These are phyloP conservation scores for Diplodia intermedia DNA, from an alignment of 2,329 filamentous ascomycete genomes.

Conservation along the genomic window DNA sequence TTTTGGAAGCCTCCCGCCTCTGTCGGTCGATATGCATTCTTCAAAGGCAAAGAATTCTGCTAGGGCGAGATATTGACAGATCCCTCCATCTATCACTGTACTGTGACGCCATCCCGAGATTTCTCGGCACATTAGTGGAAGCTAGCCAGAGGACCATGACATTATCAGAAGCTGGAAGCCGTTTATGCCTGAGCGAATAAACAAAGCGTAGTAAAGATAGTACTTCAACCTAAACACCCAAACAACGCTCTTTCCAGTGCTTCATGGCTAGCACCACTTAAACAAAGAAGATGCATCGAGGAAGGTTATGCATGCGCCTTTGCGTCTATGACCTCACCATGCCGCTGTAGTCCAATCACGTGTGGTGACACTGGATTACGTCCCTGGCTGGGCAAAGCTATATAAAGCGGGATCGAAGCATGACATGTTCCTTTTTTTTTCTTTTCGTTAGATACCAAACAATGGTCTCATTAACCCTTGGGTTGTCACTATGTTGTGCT, in stretches of 20 bases:
- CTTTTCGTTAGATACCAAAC: constrained; percentile 23
- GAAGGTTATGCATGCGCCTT: background rate
- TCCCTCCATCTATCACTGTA: no score
- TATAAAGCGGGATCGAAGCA: background rate
- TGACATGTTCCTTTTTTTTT: background rate
- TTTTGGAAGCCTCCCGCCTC: no score
- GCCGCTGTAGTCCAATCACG: constrained; percentile 5
- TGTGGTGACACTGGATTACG: background rate
- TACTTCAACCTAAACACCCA: no score
- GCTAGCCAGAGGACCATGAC: no score
- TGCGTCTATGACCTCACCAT: constrained; percentile 25
- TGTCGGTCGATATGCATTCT: no score
- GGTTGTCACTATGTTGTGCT: constrained; percentile 26
- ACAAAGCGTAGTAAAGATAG: background rate
- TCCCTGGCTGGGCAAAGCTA: background rate
- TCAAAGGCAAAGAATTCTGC: no score
- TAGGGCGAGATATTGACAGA: no score
- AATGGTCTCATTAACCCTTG: constrained; percentile 31
- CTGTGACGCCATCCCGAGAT: no score
- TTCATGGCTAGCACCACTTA: background rate
- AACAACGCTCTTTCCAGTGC: background rate
- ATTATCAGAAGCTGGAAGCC: no score
- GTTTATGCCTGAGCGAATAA: no score
- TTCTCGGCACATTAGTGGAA: no score
- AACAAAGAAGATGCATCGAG: background rate